Conservation (phyloP, 2,329 filamentous ascomycete genomes). For the Phialemoniopsis sp. region DNA sequence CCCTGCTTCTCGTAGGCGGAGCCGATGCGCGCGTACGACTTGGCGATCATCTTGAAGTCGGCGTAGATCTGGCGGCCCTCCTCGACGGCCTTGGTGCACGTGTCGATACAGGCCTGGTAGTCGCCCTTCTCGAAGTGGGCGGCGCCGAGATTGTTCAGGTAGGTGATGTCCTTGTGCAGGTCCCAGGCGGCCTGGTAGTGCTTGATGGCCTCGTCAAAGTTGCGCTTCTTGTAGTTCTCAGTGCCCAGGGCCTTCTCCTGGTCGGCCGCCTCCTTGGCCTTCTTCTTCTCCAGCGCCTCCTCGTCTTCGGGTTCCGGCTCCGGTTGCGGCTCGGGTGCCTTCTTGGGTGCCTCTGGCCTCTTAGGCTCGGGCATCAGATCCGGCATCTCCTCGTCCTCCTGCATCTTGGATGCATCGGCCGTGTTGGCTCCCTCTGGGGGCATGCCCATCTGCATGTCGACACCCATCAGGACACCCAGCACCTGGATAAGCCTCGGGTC, state of each 20-base stretch:
- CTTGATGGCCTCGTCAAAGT: conserved; percentile 90
- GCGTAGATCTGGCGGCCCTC: conserved; percentile 86
- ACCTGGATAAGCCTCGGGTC: conserved; percentile 93
- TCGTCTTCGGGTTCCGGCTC: conserved; percentile 72
- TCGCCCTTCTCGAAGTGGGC: conserved; percentile 97
- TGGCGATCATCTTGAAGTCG: conserved; percentile 97
- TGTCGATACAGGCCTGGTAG: conserved; percentile 79
- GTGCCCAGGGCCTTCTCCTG: conserved; percentile 93
- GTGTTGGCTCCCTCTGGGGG: conserved; percentile 26
- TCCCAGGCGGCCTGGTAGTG: conserved; percentile 98
- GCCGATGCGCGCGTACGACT: conserved; percentile 95
- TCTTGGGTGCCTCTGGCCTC: conserved; percentile 42
- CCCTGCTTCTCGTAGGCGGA: conserved; percentile 88
- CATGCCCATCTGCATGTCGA: conserved; percentile 74
- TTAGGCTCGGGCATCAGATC: conserved; percentile 56
- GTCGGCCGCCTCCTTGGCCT: conserved; percentile 89
- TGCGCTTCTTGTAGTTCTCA: conserved; percentile 95
- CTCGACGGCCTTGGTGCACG: conserved; percentile 83
- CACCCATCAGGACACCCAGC: conserved; percentile 86
- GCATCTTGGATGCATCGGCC: conserved; percentile 36
- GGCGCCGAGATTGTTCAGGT: conserved; percentile 92
- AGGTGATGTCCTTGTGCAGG: conserved; percentile 90
- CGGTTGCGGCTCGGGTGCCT: conserved; percentile 55
- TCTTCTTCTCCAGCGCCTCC: conserved; percentile 77
- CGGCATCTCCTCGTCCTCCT: conserved; percentile 76